Percentiles rank a stretch among this genome's conserved stretches.
Conservation (phyloP, 1,284 basidiomycete genomes). For the Pseudozyma hubeiensis region DNA sequence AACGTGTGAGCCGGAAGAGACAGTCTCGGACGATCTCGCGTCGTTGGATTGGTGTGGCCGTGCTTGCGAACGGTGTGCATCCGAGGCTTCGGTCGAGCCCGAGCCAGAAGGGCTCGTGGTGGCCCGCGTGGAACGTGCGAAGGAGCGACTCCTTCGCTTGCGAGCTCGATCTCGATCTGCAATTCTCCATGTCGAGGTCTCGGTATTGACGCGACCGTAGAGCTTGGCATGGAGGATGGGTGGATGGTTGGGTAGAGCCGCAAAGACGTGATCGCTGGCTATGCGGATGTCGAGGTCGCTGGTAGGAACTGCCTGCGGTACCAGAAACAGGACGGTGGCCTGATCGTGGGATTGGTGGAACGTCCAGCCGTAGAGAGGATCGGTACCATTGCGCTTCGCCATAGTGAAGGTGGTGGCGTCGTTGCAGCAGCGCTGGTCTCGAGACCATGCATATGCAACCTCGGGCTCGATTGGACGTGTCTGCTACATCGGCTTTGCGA, state of each 20-base stretch:
- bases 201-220: slow-evolving; percentile 51
- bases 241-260: slow-evolving; percentile 41
- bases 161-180: slow-evolving; percentile 41
- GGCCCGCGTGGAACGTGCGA: slow-evolving; percentile 18
- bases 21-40: slow-evolving; percentile 11
- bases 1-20: slow-evolving; percentile 16
- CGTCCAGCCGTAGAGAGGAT: slow-evolving; percentile 52
- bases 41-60: not conserved
- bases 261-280: slow-evolving; percentile 45
- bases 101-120: slow-evolving; percentile 24
- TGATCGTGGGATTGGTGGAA: slow-evolving; percentile 60
- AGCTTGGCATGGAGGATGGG: slow-evolving; percentile 57
- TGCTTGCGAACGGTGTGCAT: not conserved
- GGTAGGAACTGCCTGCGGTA: slow-evolving; percentile 36
- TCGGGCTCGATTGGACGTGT: not conserved
- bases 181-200: slow-evolving; percentile 57
- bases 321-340: slow-evolving; percentile 60
- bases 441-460: not conserved
- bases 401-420: slow-evolving; percentile 9
- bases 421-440: not conserved
- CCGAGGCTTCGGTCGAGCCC: slow-evolving; percentile 11
- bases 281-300: slow-evolving; percentile 52
- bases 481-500: slow-evolving; percentile 5
- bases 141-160: slow-evolving; percentile 37
- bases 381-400: slow-evolving; percentile 11